Percentiles rank a stretch among this genome's conserved stretches.
Evolutionary conservation across 441 rosid genomes (phyloP).

Genomic region (Croton setiger): DNA sequence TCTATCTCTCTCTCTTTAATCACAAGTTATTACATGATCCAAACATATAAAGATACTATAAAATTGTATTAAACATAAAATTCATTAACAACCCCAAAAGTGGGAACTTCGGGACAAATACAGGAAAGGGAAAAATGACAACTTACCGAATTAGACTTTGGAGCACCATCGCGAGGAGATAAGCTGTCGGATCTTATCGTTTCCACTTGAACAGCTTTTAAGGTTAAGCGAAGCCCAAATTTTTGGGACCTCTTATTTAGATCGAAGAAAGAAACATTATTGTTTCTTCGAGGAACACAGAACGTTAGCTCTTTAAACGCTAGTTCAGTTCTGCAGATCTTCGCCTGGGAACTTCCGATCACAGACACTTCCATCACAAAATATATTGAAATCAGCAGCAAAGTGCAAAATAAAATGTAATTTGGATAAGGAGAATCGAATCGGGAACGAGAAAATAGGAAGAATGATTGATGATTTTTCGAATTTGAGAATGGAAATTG

Average conservation of each 20-base stretch:
- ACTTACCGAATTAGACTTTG: conserved; percentile 44
- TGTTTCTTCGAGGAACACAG: conserved; percentile 18
- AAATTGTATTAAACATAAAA: not conserved
- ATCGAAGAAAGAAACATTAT: conserved; percentile 30
- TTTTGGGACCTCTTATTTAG: conserved; percentile 30
- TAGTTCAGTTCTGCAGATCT: conserved; percentile 32
- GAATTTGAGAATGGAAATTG: not conserved
- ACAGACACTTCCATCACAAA: conserved; percentile 61
- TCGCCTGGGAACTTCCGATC: conserved; percentile 55
- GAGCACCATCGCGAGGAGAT: conserved; percentile 20
- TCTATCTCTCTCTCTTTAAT: not conserved
- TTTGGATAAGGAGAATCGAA: conserved; percentile 1
- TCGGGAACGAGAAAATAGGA: not conserved
- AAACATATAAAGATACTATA: not conserved
- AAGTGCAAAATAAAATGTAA: not conserved
- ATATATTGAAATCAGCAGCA: not conserved
- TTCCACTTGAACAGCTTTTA: conserved; percentile 45
- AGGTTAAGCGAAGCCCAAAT: conserved; percentile 28
- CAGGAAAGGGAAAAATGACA: not conserved
- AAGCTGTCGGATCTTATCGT: conserved; percentile 34
- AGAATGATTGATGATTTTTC: not conserved
- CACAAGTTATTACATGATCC: not conserved
- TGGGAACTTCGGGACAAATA: not conserved
- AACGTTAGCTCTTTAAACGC: conserved; percentile 32
- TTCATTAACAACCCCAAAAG: not conserved